phyloP scores from a whole-genome alignment of 257 asterid species.

The Fraxinus cuspidata region DNA sequence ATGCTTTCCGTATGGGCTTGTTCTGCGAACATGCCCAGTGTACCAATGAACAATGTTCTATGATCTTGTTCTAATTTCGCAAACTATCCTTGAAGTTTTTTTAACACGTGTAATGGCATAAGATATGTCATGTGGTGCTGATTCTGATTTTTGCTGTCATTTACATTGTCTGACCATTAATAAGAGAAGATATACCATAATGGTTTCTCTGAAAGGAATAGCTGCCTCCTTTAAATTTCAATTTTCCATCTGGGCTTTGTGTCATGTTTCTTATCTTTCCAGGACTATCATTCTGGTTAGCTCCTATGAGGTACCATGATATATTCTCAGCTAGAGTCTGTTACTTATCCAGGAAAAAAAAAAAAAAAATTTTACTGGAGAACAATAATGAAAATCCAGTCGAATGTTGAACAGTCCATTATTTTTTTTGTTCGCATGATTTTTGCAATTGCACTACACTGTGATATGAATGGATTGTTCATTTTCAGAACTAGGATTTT shows the following conservation, averaged over 20 bases:
- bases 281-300: conserved; percentile 8
- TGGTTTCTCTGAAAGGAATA: not conserved
- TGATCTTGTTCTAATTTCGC: not conserved
- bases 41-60: conserved; percentile 2
- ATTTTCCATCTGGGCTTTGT: conserved; percentile 8
- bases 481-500: conserved; percentile 8
- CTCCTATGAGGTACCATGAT: not conserved
- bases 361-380: not conserved
- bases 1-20: conserved; percentile 4
- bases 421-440: not conserved
- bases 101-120: not conserved
- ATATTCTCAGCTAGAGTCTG: not conserved
- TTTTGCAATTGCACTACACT: not conserved
- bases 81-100: not conserved
- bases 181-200: not conserved
- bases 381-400: conserved; percentile 12
- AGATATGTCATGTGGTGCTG: conserved; percentile 12
- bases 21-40: not conserved
- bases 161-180: not conserved
- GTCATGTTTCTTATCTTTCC: conserved; percentile 12
- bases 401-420: not conserved
- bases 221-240: not conserved
- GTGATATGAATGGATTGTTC: not conserved
- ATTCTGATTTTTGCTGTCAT: conserved; percentile 18
- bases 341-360: conserved; percentile 2